Percentiles rank a stretch among this genome's conserved stretches.
These are phyloP conservation scores for Fusarium xylarioides DNA, from an alignment of 2,329 filamentous ascomycete species.

Conservation along the genomic window DNA sequence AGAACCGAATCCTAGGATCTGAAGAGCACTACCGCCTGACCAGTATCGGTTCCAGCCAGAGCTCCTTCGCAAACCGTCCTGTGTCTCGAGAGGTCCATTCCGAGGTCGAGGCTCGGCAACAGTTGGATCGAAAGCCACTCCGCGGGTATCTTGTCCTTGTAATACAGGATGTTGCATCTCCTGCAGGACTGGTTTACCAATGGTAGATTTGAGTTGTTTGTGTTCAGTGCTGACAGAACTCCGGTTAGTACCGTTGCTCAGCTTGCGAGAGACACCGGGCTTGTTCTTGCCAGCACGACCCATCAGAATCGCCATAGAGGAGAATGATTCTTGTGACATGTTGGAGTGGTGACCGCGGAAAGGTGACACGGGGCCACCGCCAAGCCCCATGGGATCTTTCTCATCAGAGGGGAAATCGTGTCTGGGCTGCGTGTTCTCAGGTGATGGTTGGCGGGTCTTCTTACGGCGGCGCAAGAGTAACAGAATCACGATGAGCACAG, in stretches of 20 bases:
- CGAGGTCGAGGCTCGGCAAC: conserved; percentile 50
- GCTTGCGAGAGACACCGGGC: conserved; percentile 57
- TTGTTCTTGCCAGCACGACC: conserved; percentile 64
- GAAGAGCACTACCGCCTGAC: conserved; percentile 75
- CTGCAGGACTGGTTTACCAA: conserved; percentile 68
- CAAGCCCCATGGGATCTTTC: conserved; percentile 63
- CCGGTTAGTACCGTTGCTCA: conserved; percentile 63
- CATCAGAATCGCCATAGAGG: conserved; percentile 72
- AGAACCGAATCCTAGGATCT: conserved; percentile 68
- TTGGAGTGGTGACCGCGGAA: conserved; percentile 63
- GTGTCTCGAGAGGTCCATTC: conserved; percentile 46
- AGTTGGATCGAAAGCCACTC: conserved; percentile 50
- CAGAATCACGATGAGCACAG: conserved; percentile 76
- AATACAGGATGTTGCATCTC: conserved; percentile 46
- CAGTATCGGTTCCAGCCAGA: conserved; percentile 83
- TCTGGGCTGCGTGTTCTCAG: conserved; percentile 56
- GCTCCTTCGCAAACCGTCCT: conserved; percentile 64
- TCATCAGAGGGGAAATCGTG: conserved; percentile 60
- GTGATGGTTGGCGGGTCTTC: conserved; percentile 49
- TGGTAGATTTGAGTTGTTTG: conserved; percentile 70
- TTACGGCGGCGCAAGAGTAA: conserved; percentile 63
- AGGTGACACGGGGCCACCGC: conserved; percentile 52
- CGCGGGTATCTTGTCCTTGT: conserved; percentile 53
- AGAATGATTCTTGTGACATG: conserved; percentile 66
- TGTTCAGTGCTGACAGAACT: conserved; percentile 64